Base-by-base conservation (phyloP, 345 rosid genomes). In the Schrenkiella parvula region DNA sequence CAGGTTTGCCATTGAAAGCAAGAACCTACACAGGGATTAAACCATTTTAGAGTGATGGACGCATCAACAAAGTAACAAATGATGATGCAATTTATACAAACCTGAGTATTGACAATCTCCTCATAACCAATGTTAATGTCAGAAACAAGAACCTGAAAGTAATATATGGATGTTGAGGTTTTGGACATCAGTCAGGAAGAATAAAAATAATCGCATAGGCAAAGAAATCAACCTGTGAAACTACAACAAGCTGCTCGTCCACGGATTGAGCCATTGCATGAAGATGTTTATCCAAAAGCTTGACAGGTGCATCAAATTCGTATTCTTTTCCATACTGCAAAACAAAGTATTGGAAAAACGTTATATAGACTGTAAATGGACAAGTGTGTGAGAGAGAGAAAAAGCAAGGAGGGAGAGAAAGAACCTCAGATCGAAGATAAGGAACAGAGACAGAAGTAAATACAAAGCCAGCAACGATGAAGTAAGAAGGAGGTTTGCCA, bases 261-360 rank as follows among this genome's bases (percentile, higher is more conserved):
- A 72, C 80, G 26, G 96, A 86, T 70, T 86, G 88, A 35, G 92
- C 88, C 98, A 93, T 90, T 66, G 88, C 84, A 71, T 93, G 97
- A 22, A 90, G 87, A 84, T 82, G 93, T 74, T 88, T 90, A 73
- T 88, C 90, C 83, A 90, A 80, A 31, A 93, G 82, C 76, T 93
- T 93, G 41, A 90, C 98, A 1, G 98, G 97, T 64, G 98, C 93
- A 80, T 93, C 97, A 67, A 82, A 93, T 71, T 93, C 98, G 60
- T 90, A 93, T 42, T 90, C 96, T 86, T 93, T 93, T 37, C 98
- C 96, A 76, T 93, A 90, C 98, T 90, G 84, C 23, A 74, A 64
- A 39, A 17, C 42, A 70, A 34, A 65, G 21, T 7, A 66, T 37
- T 38, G 43, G 51, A 51, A 64, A 14, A 41, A 11, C 15, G 65